Conservation (phyloP, 2,329 filamentous ascomycete genomes). For the Xylaria sp. region DNA sequence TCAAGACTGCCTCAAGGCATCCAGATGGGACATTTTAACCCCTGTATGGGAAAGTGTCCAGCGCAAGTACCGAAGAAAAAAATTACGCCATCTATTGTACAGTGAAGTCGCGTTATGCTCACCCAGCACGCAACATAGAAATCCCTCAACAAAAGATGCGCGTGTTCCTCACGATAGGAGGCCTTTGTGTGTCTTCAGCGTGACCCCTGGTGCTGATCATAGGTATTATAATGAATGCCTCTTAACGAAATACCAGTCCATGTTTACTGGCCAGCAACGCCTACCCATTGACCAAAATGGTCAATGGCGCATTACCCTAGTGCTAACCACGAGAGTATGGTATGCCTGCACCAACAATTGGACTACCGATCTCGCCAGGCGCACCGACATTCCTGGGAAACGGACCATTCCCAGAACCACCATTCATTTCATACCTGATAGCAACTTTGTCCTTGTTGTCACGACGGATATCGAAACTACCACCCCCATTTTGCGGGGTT, state of each 20-base stretch:
- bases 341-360: conserved; percentile 51
- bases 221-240: conserved; percentile 26
- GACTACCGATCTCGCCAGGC: conserved; percentile 78
- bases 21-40: conserved; percentile 11
- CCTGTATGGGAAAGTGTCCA: neutral
- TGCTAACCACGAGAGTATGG: conserved; percentile 33
- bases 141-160: conserved; percentile 34
- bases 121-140: conserved; percentile 37
- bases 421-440: conserved; percentile 68
- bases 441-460: conserved; percentile 57
- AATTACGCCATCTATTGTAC: conserved; percentile 39
- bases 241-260: conserved; percentile 15
- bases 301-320: neutral
- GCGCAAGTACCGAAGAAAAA: conserved; percentile 31
- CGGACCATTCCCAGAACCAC: conserved; percentile 55
- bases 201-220: conserved; percentile 4
- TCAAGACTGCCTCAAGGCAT: conserved; percentile 21
- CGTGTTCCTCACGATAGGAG: conserved; percentile 25
- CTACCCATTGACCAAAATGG: neutral
- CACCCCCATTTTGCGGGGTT: conserved; percentile 85
- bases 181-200: conserved; percentile 15
- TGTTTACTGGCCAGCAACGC: neutral
- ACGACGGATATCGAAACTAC: conserved; percentile 79
- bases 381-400: conserved; percentile 62
- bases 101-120: conserved; percentile 39